phyloP scores from a whole-genome alignment of 1,139 yeast species.

The Candida albicans region DNA sequence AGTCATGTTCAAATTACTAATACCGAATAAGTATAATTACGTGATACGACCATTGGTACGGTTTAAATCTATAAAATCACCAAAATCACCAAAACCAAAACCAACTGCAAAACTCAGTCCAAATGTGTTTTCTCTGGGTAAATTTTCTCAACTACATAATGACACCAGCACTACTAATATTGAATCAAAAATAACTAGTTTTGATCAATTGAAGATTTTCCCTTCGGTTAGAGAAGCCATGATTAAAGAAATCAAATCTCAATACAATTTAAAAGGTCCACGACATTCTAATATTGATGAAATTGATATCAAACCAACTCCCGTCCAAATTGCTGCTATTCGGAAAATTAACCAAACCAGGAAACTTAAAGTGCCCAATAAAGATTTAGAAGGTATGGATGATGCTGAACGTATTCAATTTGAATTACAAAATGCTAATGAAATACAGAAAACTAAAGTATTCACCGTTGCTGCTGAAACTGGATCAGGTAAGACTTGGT shows the following conservation, averaged over 20 bases:
- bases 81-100: constrained; percentile 3
- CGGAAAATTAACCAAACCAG: constrained; percentile 44
- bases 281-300: constrained; percentile 32
- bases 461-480: constrained; percentile 93
- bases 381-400: constrained; percentile 24
- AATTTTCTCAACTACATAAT: constrained; percentile 26
- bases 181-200: constrained; percentile 49
- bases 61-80: constrained; percentile 1
- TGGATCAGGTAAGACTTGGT: constrained; percentile 95
- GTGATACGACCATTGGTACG: constrained; percentile 1
- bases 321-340: constrained; percentile 47
- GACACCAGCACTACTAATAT: constrained; percentile 6
- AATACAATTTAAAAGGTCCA: constrained; percentile 43
- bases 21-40: background rate
- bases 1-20: constrained; percentile 1
- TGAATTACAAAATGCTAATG: constrained; percentile 32
- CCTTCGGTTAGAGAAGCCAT: constrained; percentile 69
- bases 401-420: constrained; percentile 22
- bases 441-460: constrained; percentile 48
- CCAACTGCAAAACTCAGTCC: constrained; percentile 1
- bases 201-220: constrained; percentile 63
- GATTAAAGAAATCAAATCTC: constrained; percentile 54
- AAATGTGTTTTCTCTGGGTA: constrained; percentile 19
- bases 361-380: constrained; percentile 12
- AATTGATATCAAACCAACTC: constrained; percentile 38